phyloP scores from a whole-genome alignment of 1,284 basidiomycete genomes.

The Naganishia liquefaciens region DNA sequence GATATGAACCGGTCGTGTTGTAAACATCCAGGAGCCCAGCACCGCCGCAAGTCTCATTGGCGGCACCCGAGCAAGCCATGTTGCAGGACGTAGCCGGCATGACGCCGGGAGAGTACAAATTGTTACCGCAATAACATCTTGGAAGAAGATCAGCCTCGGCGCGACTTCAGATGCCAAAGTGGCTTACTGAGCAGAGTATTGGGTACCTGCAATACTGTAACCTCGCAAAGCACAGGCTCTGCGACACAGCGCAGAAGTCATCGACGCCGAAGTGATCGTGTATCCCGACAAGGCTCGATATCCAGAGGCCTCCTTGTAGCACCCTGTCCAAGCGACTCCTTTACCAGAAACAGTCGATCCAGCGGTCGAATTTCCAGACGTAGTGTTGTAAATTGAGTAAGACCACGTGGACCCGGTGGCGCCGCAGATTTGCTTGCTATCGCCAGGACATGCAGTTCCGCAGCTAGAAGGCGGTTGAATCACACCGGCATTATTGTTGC shows the following conservation, averaged over 20 bases:
- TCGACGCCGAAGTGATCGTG: constrained; percentile 12
- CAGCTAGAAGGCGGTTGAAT: constrained; percentile 36
- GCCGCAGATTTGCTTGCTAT: constrained; percentile 40
- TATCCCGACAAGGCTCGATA: constrained; percentile 25
- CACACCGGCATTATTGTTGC: constrained; percentile 28
- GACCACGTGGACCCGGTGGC: constrained; percentile 10
- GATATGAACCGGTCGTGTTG: constrained; percentile 3
- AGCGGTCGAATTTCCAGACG: constrained; percentile 37
- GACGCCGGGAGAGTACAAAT: constrained; percentile 6
- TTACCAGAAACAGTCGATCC: constrained; percentile 34
- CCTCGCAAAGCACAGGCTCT: constrained; percentile 38
- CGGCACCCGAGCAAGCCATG: constrained; percentile 34
- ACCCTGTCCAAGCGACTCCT: constrained; percentile 26
- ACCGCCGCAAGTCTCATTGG: constrained; percentile 36
- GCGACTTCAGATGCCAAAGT: background rate
- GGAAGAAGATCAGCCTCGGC: background rate
- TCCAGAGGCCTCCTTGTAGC: constrained; percentile 25
- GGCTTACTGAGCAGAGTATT: constrained; percentile 28
- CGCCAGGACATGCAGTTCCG: constrained; percentile 41
- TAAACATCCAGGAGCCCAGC: constrained; percentile 26
- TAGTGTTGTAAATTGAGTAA: background rate
- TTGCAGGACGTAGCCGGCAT: constrained; percentile 30
- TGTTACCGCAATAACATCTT: constrained; percentile 23
- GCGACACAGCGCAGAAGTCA: constrained; percentile 39
- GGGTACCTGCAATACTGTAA: constrained; percentile 33